Conservation (phyloP, 306 rosid genomes). For the Dryas drummondii region DNA sequence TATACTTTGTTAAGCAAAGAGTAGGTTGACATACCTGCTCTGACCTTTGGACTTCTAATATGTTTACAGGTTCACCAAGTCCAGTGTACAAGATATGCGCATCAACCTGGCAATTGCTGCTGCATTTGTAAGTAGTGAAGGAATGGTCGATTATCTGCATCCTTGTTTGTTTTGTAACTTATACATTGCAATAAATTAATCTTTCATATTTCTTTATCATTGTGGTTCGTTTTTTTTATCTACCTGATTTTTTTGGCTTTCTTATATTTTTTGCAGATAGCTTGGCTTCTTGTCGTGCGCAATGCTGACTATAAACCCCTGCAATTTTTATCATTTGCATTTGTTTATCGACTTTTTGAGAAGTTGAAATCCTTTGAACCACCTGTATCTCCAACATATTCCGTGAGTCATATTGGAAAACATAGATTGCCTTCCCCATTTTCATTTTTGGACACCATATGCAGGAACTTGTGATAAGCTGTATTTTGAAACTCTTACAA, state of each 20-base stretch:
- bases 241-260: constrained; percentile 14
- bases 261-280: constrained; percentile 59
- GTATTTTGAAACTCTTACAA: constrained; percentile 22
- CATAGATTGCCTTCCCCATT: background rate
- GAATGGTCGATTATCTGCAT: constrained; percentile 18
- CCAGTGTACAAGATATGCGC: constrained; percentile 64
- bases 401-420: constrained; percentile 47
- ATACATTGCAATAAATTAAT: background rate
- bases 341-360: constrained; percentile 94
- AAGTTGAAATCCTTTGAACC: constrained; percentile 85
- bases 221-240: constrained; percentile 6
- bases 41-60: constrained; percentile 29
- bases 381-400: constrained; percentile 56
- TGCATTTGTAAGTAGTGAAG: constrained; percentile 70
- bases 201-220: background rate
- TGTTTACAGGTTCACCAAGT: constrained; percentile 78
- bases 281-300: constrained; percentile 70
- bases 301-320: constrained; percentile 85
- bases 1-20: background rate
- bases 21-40: background rate
- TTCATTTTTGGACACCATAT: background rate
- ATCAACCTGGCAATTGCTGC: constrained; percentile 90
- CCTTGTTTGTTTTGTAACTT: constrained; percentile 4
- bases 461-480: background rate
- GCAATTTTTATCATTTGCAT: constrained; percentile 86